phyloP scores from a whole-genome alignment of 2,329 filamentous ascomycete species.

The Fusarium veterinarium region DNA sequence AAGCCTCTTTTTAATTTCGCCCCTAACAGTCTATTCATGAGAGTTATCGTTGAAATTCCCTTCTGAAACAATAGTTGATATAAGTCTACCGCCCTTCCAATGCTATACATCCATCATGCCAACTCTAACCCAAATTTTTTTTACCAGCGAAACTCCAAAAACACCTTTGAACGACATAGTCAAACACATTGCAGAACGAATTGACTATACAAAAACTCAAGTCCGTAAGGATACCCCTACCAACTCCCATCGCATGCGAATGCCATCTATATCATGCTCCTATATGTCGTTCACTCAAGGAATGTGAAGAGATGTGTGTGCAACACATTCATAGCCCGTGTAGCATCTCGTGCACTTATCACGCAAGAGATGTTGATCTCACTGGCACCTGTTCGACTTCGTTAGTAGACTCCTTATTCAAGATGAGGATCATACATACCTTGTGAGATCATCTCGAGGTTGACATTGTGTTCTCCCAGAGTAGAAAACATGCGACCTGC shows the following conservation, averaged over 20 bases:
- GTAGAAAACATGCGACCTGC: constrained; percentile 95
- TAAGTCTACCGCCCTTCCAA: neutral
- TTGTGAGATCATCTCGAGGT: constrained; percentile 99
- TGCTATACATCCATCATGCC: neutral
- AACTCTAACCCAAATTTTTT: constrained; percentile 27
- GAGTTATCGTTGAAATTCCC: neutral
- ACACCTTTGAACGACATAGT: constrained; percentile 20
- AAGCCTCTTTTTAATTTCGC: neutral
- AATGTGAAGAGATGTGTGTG: constrained; percentile 98
- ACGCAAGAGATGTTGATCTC: constrained; percentile 99
- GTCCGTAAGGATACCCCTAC: constrained; percentile 10
- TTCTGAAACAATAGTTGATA: neutral
- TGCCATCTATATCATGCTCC: neutral
- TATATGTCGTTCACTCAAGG: constrained; percentile 68
- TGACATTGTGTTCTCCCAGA: constrained; percentile 91
- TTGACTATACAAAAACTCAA: neutral
- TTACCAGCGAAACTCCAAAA: constrained; percentile 30
- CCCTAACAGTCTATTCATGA: neutral
- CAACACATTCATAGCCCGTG: constrained; percentile 93
- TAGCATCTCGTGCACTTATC: constrained; percentile 90
- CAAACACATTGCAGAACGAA: neutral
- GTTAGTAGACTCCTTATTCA: neutral
- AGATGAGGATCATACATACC: constrained; percentile 64
- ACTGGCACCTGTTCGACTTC: constrained; percentile 77
- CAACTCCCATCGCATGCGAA: constrained; percentile 22